Evolutionary conservation across 1,284 basidiomycete species (phyloP), one percentile per base, ranked within the genome.

Genomic region (Peniophora sp.): DNA sequence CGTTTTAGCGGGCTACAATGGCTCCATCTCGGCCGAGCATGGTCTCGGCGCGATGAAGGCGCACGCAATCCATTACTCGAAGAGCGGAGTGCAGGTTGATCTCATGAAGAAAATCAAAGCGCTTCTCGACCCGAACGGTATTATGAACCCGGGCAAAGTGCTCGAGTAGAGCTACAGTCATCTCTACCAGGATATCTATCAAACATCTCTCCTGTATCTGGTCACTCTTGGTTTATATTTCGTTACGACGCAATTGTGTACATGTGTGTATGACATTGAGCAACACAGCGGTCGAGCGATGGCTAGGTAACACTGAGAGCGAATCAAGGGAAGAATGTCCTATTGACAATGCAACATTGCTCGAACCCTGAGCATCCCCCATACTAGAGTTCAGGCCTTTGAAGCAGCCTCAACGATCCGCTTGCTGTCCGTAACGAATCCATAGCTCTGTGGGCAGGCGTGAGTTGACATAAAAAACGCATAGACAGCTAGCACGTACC

Each of bases 21-120:
- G 97, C 1, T 97, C 95, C 0, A 84, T 99, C 57, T 97, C 93
- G 8, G 97, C 97, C 1, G 96, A 99, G 64, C 96, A 99, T 66
- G 96, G 97, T 2, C 83, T 99, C 50, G 92, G 97, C 3, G 76
- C 88, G 0, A 95, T 95, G 90, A 99, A 99, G 72, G 90, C 91
- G 0, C 83, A 90, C 56, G 92, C 92, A 44, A 79, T 99, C 34
- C 80, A 81, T 35, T 99, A 97, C 68, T 91, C 91, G 8, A 97
- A 99, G 71, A 79, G 76, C 55, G 71, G 76, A 14, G 78, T 81
- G 23, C 90, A 87, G 58, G 87, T 97, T 60, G 84, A 83, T 50
- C 74, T 85, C 72, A 99, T 99, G 96, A 88, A 81, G 68, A 83
- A 78, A 66, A 83, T 99, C 64, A 97, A 98, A 69, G 64, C 79